phyloP scores from a whole-genome alignment of 2,329 filamentous ascomycete species.

The Mycosphaerelloides madeirae region DNA sequence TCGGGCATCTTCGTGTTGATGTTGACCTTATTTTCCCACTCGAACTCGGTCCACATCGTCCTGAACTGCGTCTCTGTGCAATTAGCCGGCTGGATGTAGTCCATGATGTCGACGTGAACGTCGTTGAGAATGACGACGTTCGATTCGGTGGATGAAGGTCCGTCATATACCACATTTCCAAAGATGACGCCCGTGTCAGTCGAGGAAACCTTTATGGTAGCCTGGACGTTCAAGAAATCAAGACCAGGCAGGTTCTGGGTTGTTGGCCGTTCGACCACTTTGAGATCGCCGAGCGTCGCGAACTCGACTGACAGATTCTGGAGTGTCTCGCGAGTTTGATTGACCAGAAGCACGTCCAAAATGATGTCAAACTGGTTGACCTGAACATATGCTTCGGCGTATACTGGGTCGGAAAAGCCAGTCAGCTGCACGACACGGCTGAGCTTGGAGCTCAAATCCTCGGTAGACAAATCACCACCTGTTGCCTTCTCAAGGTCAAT shows the following conservation, averaged over 20 bases:
- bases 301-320: conserved; percentile 98
- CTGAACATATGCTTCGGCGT: conserved; percentile 98
- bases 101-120: conserved; percentile 98
- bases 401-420: conserved; percentile 95
- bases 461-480: conserved; percentile 75
- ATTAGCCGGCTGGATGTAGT: conserved; percentile 95
- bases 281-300: conserved; percentile 93
- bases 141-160: conserved; percentile 82
- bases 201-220: conserved; percentile 96
- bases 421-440: conserved; percentile 95
- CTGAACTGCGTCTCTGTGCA: conserved; percentile 98
- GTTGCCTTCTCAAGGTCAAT: conserved; percentile 90
- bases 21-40: conserved; percentile 99
- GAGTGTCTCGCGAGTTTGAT: conserved; percentile 92
- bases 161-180: conserved; percentile 96
- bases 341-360: conserved; percentile 90
- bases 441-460: conserved; percentile 88
- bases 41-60: conserved; percentile 99
- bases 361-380: conserved; percentile 99
- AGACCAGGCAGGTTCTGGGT: conserved; percentile 94
- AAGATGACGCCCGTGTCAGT: conserved; percentile 99
- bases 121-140: conserved; percentile 98
- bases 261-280: conserved; percentile 93
- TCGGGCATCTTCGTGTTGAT: conserved; percentile 77
- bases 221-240: conserved; percentile 97